These are phyloP conservation scores for maize (Zea mays) DNA, from an alignment of 176 grass and related monocot species.

Conservation along the genomic window Zm-B73-REFERENCE-NAM-5.0 NC_050102.1:173293001-173293500, in stretches of 20 bases:
- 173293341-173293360: constrained; percentile 3
- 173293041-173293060: background rate
- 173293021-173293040: constrained; percentile 22
- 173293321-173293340: background rate
- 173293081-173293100: background rate
- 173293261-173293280: background rate
- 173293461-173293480: constrained; percentile 29
- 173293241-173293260: background rate
- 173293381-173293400: constrained; percentile 32
- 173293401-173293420: background rate
- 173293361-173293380: background rate
- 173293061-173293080: background rate
- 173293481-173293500: background rate
- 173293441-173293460: background rate
- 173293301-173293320: background rate
- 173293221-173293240: no score
- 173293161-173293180: background rate
- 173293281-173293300: constrained; percentile 11
- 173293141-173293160: background rate
- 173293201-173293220: no score
- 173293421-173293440: constrained; percentile 7
- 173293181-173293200: no score
- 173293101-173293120: background rate
- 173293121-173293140: background rate
- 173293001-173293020: constrained; percentile 5